Base-by-base conservation (phyloP, 75 land plant species). In the Chamaecyparis obtusa region DNA sequence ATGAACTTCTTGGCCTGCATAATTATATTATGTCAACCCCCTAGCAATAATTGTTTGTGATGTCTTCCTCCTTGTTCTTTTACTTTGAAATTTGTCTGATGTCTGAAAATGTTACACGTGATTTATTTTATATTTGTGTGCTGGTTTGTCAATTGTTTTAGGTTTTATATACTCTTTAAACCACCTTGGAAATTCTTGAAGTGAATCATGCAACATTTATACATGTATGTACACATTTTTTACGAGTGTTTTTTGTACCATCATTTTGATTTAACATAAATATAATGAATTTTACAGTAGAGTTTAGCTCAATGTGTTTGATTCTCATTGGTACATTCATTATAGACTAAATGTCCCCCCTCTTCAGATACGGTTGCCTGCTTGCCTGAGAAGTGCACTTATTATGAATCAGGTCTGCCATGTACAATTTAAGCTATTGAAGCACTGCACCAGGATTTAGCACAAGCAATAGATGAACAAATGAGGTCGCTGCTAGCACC, bases 401-500 rank as follows among this genome's bases (percentile, higher is more conserved):
- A 71, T 71, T n/a, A 30, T 69, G n/a, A 19, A 69, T 24, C 72
- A 69, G 72, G 72, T n/a, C 72, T 27, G 21, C n/a, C 32, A 69
- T 69, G 24, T 71, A 33, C 9, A 27, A 30, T 1, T 71, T n/a
- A 33, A 27, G 35, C 2, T 71, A 10, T 30, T 9, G 75, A 71
- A 30, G 49, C 49, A 44, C 43, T 80, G 9, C 48, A 80, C 24
- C 49, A 24, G 46, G 49, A 80, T 8, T 80, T 51, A 79, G 84
- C 37, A 46, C 37, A 49, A 44, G 54, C 35, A 79, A 51, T 46
- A 43, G 80, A 37, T 32, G 27, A 74, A 41, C 74, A 87, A 44
- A 30, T 83, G n/a, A 72, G 76, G 87, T 14, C 15, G 17, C 46
- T 86, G 55, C 72, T 86, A 39, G 93, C 93, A 77, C 93, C 93